A percentile compares a stretch with the other conserved stretches of the same genome.
Conservation (phyloP, 2,329 filamentous ascomycete species). For the Colletotrichum somersetense region DNA sequence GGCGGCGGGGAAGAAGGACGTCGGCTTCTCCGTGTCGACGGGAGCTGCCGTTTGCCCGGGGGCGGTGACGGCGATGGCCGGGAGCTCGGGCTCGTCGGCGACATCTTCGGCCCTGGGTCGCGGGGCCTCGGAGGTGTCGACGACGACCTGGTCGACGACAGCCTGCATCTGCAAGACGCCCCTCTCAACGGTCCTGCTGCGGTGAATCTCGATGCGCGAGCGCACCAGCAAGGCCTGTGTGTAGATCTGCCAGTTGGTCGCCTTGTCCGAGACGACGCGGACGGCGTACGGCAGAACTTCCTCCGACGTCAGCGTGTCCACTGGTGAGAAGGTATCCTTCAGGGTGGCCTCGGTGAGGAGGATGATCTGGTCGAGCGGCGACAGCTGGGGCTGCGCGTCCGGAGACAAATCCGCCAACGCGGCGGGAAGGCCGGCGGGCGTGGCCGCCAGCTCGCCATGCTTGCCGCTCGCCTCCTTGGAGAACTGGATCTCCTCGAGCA, state of each 20-base stretch:
- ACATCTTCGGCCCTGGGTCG: conserved; percentile 43
- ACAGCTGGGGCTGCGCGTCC: conserved; percentile 83
- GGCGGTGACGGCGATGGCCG: conserved; percentile 60
- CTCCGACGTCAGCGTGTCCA: conserved; percentile 89
- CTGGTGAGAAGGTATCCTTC: conserved; percentile 86
- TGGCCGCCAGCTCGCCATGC: conserved; percentile 52
- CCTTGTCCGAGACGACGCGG: conserved; percentile 87
- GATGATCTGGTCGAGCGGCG: conserved; percentile 89
- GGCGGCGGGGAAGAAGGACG: conserved; percentile 84
- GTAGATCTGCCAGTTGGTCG: conserved; percentile 98
- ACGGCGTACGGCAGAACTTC: conserved; percentile 93
- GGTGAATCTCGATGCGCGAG: conserved; percentile 89
- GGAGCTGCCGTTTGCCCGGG: conserved; percentile 47
- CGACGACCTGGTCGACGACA: conserved; percentile 93
- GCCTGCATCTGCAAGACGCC: conserved; percentile 94
- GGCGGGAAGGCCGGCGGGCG: conserved; percentile 64
- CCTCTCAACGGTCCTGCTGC: conserved; percentile 87
- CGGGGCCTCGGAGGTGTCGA: conserved; percentile 73
- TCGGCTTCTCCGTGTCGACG: conserved; percentile 62
- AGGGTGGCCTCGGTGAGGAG: conserved; percentile 89
- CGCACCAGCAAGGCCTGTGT: conserved; percentile 92
- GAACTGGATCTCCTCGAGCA: conserved; percentile 86
- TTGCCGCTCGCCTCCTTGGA: conserved; percentile 63
- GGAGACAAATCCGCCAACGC: conserved; percentile 76
- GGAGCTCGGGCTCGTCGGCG: conserved; percentile 52